Percentiles rank a stretch among this genome's conserved stretches.
phyloP scores from a whole-genome alignment of 352 stramenopile species.

The Globisporangium echinulatum region DNA sequence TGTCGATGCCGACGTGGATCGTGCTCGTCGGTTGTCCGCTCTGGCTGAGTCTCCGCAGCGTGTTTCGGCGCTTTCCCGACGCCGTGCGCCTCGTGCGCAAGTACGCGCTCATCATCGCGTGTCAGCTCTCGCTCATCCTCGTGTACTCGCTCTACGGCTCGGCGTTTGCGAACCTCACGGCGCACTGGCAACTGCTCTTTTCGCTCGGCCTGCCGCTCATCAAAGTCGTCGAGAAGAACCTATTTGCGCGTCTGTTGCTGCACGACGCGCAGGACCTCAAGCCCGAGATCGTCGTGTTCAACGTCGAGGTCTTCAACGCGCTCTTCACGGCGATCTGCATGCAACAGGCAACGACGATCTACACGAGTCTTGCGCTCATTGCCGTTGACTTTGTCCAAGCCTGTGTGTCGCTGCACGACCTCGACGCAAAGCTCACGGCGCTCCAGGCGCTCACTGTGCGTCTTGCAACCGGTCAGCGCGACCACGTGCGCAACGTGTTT shows the following conservation, averaged over 20 bases:
- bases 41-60: background rate
- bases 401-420: background rate
- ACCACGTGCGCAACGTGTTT: background rate
- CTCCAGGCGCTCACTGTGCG: background rate
- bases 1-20: background rate
- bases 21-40: background rate
- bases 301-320: constrained; percentile 47
- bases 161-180: constrained; percentile 15
- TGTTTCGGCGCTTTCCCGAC: background rate
- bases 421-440: background rate
- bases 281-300: constrained; percentile 40
- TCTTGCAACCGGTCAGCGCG: background rate
- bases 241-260: background rate
- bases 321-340: constrained; percentile 37
- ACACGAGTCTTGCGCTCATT: constrained; percentile 23
- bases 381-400: constrained; percentile 24
- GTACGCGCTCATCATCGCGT: constrained; percentile 6
- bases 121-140: constrained; percentile 11
- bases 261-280: constrained; percentile 19
- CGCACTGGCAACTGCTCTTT: constrained; percentile 13
- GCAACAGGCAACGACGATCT: constrained; percentile 19
- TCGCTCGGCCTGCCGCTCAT: constrained; percentile 23
- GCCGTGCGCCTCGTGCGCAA: constrained; percentile 1
- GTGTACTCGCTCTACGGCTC: constrained; percentile 28
- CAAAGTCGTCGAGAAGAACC: constrained; percentile 19